phyloP scores from a whole-genome alignment of 257 asterid species.

The Rehmannia glutinosa region DNA sequence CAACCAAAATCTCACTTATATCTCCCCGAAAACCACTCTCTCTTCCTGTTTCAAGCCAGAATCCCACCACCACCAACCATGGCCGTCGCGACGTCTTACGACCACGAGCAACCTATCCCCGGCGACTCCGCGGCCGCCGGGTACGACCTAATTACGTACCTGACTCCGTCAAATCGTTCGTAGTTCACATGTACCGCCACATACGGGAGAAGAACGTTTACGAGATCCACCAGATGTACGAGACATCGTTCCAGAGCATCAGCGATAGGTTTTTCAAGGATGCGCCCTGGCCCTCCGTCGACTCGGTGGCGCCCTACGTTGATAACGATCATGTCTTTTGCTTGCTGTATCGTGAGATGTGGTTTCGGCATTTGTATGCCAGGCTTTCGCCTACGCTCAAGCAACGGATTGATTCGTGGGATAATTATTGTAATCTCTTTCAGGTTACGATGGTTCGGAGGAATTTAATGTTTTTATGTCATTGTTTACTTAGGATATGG shows the following conservation, averaged over 20 bases:
- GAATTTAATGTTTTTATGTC: too few relatives aligned
- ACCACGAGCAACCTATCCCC: slow-evolving; percentile 36
- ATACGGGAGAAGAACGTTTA: slow-evolving; percentile 93
- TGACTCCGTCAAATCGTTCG: slow-evolving; percentile 87
- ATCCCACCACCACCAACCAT: slow-evolving; percentile 29
- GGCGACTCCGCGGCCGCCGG: slow-evolving; percentile 37
- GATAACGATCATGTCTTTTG: slow-evolving; percentile 95
- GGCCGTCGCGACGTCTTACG: slow-evolving; percentile 56
- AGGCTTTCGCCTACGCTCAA: slow-evolving; percentile 73
- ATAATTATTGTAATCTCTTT: slow-evolving; percentile 82
- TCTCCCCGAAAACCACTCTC: background rate
- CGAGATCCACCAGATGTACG: slow-evolving; percentile 98
- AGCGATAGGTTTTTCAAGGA: slow-evolving; percentile 93
- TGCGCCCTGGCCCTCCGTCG: slow-evolving; percentile 91
- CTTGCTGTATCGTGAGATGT: slow-evolving; percentile 95
- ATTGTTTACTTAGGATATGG: too few relatives aligned
- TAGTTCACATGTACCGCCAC: slow-evolving; percentile 85
- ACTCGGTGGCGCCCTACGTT: slow-evolving; percentile 73
- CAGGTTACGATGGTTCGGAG: too few relatives aligned
- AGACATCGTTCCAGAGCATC: slow-evolving; percentile 75
- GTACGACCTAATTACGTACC: slow-evolving; percentile 82
- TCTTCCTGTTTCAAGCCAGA: background rate
- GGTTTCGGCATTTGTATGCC: slow-evolving; percentile 92
- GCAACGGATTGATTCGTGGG: slow-evolving; percentile 94
- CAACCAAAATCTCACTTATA: background rate